Conservation (phyloP, 805 yeast genomes). For the Saturnispora hagleri region DNA sequence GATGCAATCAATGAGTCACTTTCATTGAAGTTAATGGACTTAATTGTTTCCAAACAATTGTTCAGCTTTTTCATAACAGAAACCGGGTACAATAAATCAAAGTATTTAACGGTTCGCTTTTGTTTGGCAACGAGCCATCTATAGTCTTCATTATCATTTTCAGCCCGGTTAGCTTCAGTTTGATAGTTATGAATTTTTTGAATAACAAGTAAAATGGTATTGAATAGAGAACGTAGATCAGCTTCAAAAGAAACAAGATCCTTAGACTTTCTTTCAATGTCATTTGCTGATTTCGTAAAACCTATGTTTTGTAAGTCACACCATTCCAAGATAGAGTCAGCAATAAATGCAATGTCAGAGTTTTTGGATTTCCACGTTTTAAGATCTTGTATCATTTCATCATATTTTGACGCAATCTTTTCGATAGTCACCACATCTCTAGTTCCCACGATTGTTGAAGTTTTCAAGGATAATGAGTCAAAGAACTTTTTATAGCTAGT, state of each 20-base stretch:
- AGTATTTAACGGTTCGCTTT: slow-evolving; percentile 31
- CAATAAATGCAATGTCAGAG: slow-evolving; percentile 34
- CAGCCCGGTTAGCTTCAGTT: slow-evolving; percentile 3
- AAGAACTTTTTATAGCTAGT: slow-evolving; percentile 22
- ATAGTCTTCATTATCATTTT: slow-evolving; percentile 32
- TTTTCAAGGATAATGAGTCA: slow-evolving; percentile 2
- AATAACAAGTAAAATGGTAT: slow-evolving; percentile 54
- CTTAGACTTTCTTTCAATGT: slow-evolving; percentile 23
- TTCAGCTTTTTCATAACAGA: slow-evolving; percentile 14
- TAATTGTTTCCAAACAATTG: slow-evolving; percentile 27
- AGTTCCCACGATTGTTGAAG: slow-evolving; percentile 12
- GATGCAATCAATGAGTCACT: slow-evolving; percentile 31
- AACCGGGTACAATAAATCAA: slow-evolving; percentile 29
- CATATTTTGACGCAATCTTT: slow-evolving; percentile 18
- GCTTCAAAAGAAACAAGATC: slow-evolving; percentile 34
- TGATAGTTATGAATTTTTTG: slow-evolving; percentile 46
- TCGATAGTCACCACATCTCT: slow-evolving; percentile 14
- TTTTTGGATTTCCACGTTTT: slow-evolving; percentile 28
- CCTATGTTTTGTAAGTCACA: slow-evolving; percentile 19
- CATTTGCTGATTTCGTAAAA: slow-evolving; percentile 10
- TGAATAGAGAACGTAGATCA: slow-evolving; percentile 41
- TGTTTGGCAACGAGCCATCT: slow-evolving; percentile 57
- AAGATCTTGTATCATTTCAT: slow-evolving; percentile 24
- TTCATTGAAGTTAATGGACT: slow-evolving; percentile 30
- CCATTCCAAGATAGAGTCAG: slow-evolving; percentile 42